Evolutionary conservation across 148 eudicot genomes (phyloP), one percentile per base, ranked within the genome.

Genomic region (Vaccinium macrocarpon): DNA sequence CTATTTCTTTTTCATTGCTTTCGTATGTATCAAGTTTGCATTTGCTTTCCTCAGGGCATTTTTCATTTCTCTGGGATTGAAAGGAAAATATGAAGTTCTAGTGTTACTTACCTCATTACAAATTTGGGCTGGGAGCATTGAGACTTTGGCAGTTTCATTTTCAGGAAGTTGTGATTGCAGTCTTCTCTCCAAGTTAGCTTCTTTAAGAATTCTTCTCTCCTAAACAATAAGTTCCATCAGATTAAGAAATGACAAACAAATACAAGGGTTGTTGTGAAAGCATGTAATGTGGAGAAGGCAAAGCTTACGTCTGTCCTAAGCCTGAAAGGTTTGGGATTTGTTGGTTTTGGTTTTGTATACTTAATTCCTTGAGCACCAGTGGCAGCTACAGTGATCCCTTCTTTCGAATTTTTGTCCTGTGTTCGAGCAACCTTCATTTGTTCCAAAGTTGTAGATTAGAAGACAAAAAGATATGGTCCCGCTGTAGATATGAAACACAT

Each of bases 181-280:
- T 88, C 86, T 94, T 82, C 84, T 92, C 84, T 92, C 97, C 83
- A 91, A 76, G 80, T 88, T 92, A 62, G 99, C 95, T 89, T 97
- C 99, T 81, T 90, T 95, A 53, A 97, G 92, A 86, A 93, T 91
- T 48, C 98, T 91, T 87, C 99, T 92, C 91, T 97, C 99, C 99
- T 97, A 90, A 23, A 84, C 80, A 42, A 81, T 8, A 61, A 23
- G n/a, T 13, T 71, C 42, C 51, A 57, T 86, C 71, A 82, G 80
- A 76, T 15, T 35, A 2, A 35, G 38, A 35, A 1, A 46, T 53
- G 15, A 25, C n/a, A 27, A 61, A 76, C 6, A 52, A 79, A 53
- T 25, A 5, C 18, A 35, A 57, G 35, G 18, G 14, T 6, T 0
- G 2, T 29, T 12, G n/a, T 56, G 15, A 53, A 62, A 52, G 46